These are phyloP conservation scores for Penicillium psychrofluorescens DNA, from an alignment of 495 filamentous ascomycete genomes.

Conservation along the genomic window DNA sequence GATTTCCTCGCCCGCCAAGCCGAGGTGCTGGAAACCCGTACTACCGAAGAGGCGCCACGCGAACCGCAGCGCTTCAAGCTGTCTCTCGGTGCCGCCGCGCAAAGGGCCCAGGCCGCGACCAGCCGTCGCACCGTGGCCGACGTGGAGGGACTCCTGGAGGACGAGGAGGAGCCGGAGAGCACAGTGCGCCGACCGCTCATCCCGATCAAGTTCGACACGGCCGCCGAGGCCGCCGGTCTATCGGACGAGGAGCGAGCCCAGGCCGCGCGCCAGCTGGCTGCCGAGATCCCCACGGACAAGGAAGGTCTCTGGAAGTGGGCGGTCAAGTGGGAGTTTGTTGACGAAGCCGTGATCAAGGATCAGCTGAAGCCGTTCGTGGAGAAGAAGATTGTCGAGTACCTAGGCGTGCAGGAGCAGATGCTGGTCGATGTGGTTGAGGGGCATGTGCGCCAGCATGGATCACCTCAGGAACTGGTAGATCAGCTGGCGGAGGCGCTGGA, in stretches of 20 bases:
- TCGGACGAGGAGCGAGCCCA: slow-evolving; percentile 78
- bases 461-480: slow-evolving; percentile 74
- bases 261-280: slow-evolving; percentile 69
- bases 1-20: slow-evolving; percentile 87
- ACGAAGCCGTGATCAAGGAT: slow-evolving; percentile 73
- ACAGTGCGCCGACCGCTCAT: slow-evolving; percentile 73
- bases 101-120: slow-evolving; percentile 68
- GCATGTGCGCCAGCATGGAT: slow-evolving; percentile 69
- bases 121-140: slow-evolving; percentile 79
- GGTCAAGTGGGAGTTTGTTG: slow-evolving; percentile 91
- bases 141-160: slow-evolving; percentile 88
- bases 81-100: slow-evolving; percentile 81
- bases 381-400: slow-evolving; percentile 94
- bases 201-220: slow-evolving; percentile 85
- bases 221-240: slow-evolving; percentile 60
- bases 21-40: slow-evolving; percentile 62
- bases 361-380: slow-evolving; percentile 93
- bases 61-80: slow-evolving; percentile 90
- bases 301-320: slow-evolving; percentile 86
- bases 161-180: slow-evolving; percentile 75
- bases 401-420: slow-evolving; percentile 95
- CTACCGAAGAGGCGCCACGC: slow-evolving; percentile 40
- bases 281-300: slow-evolving; percentile 83
- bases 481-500: slow-evolving; percentile 82
- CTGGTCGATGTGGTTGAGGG: slow-evolving; percentile 88